These are phyloP conservation scores for Sporothrix inflata DNA, from an alignment of 2,329 filamentous ascomycete species.

Conservation along the genomic window DNA sequence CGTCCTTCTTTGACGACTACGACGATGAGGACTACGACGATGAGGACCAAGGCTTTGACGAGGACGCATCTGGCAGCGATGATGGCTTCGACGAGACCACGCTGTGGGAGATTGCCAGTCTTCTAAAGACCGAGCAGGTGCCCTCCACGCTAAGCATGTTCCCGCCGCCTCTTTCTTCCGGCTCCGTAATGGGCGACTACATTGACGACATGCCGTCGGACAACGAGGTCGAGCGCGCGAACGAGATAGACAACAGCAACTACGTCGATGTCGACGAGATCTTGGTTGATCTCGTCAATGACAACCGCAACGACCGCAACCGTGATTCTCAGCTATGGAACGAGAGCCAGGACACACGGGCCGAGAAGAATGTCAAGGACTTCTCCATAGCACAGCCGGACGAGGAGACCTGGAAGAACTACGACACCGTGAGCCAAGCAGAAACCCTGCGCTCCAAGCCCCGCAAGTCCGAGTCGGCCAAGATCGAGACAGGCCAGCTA, in stretches of 20 bases:
- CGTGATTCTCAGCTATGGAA: conserved; percentile 27
- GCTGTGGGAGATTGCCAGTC: conserved; percentile 65
- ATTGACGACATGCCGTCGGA: conserved; percentile 41
- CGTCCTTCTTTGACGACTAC: conserved; percentile 64
- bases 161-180: conserved; percentile 38
- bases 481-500: conserved; percentile 39
- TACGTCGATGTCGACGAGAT: conserved; percentile 39
- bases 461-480: conserved; percentile 37
- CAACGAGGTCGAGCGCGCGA: conserved; percentile 34
- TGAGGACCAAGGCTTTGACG: conserved; percentile 40
- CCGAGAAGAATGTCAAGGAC: conserved; percentile 27
- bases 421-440: conserved; percentile 37
- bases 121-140: conserved; percentile 57
- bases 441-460: conserved; percentile 39
- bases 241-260: conserved; percentile 34
- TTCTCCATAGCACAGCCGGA: conserved; percentile 44
- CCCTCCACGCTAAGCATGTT: conserved; percentile 58
- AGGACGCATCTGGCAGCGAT: conserved; percentile 46
- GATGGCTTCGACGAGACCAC: conserved; percentile 65
- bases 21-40: conserved; percentile 54
- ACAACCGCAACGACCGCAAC: background rate
- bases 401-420: conserved; percentile 43
- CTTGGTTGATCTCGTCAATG: conserved; percentile 41
- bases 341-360: background rate
- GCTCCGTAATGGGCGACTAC: conserved; percentile 42